Conservation (phyloP, 2,329 filamentous ascomycete genomes). For the Sphaerulina vaccinii region DNA sequence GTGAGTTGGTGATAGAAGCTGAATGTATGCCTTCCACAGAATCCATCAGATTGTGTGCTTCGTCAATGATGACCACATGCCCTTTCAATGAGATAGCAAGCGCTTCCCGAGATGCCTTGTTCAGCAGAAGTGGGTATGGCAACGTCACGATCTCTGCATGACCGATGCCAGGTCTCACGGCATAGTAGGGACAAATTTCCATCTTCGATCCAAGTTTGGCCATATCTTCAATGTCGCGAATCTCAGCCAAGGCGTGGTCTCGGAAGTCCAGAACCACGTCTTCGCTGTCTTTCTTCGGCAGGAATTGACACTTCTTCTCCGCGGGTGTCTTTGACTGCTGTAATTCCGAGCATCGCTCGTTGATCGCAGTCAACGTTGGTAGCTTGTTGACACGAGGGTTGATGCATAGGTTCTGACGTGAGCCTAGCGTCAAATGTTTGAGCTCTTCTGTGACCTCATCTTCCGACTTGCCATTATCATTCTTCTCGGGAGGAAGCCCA, state of each 20-base stretch:
- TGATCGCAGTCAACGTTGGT: conserved; percentile 73
- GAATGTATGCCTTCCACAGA: conserved; percentile 86
- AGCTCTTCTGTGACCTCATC: conserved; percentile 56
- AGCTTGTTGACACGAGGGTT: conserved; percentile 77
- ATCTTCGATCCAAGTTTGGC: conserved; percentile 73
- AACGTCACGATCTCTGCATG: conserved; percentile 78
- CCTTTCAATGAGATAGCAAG: conserved; percentile 80
- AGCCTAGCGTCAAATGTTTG: conserved; percentile 81
- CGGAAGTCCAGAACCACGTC: conserved; percentile 74
- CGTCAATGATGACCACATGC: conserved; percentile 92
- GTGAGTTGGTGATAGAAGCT: conserved; percentile 68
- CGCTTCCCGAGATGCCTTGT: conserved; percentile 82
- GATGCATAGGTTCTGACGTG: conserved; percentile 85
- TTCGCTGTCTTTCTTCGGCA: conserved; percentile 76
- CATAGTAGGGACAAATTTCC: conserved; percentile 91
- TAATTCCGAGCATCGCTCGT: conserved; percentile 86
- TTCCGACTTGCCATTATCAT: background rate
- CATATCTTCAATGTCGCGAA: conserved; percentile 93
- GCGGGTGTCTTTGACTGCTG: conserved; percentile 67
- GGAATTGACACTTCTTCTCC: conserved; percentile 69
- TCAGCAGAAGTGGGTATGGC: conserved; percentile 86
- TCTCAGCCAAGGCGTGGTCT: conserved; percentile 76
- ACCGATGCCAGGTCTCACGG: conserved; percentile 79
- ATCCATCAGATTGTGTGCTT: conserved; percentile 97
- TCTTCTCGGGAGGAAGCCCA: conserved; percentile 50